Evolutionary conservation across 2,329 filamentous ascomycete species (phyloP), one percentile per base, ranked within the genome.

Genomic region (Blastomyces silverae): DNA sequence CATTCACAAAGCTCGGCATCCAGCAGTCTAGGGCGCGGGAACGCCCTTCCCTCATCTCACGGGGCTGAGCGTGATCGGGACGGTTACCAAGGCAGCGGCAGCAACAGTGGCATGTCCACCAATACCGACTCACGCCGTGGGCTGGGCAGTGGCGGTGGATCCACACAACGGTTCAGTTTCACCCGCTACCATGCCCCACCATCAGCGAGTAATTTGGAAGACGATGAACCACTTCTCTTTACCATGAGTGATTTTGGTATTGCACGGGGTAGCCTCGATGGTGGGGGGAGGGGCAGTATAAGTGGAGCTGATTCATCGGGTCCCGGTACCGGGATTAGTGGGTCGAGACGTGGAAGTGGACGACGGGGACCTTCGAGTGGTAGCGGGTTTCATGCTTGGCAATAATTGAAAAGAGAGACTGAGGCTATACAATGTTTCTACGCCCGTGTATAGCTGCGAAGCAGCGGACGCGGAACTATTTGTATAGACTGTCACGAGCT

Each of bases 191-290:
- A 70, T 15, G 70, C 72, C 46, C 69, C 71, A 2, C 74, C 74
- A 52, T 62, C 70, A 8, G 61, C 70, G 13, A 67, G 69, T 20
- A 69, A 70, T 48, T 69, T 72, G 20, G 78, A 80, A 56, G 78
- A 80, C 39, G 78, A 80, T 20, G 78, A 80, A 64, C 78, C 78
- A 10, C 69, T 80, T 8, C 70, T 80, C 3, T 80, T 80, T 67
- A 76, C 78, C 46, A 80, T 80, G 78, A 80, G 78, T 64, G 78
- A 80, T 62, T 78, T 80, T 63, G 76, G 77, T 10, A 75, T 70
- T 50, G 76, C 77, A 10, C 72, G 78, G 50, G 74, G 78, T 61
- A 79, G 78, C 64, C 68, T 79, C 31, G 78, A 80, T 65, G 78
- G 79, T 67, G 73, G 73, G 22, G 52, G 37, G 17, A 37, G 62